phyloP scores from a whole-genome alignment of 2,329 filamentous ascomycete species.

The Aureobasidium sp. region DNA sequence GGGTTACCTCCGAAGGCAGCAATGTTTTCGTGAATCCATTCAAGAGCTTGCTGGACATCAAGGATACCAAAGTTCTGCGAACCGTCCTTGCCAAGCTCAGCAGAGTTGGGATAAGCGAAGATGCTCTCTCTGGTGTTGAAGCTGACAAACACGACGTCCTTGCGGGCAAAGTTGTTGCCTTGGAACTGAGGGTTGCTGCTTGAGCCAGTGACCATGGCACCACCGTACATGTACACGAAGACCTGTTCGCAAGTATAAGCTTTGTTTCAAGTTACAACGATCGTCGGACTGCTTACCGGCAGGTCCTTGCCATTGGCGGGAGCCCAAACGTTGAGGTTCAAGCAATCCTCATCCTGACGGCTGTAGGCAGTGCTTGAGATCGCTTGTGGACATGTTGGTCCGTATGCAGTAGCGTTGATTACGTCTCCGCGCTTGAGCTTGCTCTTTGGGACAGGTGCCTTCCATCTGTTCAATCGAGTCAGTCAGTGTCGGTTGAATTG shows the following conservation, averaged over 20 bases:
- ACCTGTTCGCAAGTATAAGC: background rate
- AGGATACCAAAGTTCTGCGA: conserved; percentile 16
- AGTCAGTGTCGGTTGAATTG: background rate
- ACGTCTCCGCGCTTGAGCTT: background rate
- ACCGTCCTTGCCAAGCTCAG: conserved; percentile 6
- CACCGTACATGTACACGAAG: conserved; percentile 16
- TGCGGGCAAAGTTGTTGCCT: conserved; percentile 13
- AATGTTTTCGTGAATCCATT: conserved; percentile 14
- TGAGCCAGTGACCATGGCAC: conserved; percentile 16
- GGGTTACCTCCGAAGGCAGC: conserved; percentile 14
- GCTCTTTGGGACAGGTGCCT: conserved; percentile 21
- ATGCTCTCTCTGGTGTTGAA: conserved; percentile 16
- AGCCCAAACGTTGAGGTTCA: conserved; percentile 16
- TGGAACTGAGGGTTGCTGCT: conserved; percentile 25
- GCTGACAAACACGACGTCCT: conserved; percentile 13
- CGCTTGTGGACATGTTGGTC: conserved; percentile 20
- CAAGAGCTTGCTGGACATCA: conserved; percentile 5
- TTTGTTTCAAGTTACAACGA: background rate
- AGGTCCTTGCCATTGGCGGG: background rate
- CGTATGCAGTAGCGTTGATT: conserved; percentile 6
- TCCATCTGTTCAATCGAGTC: conserved; percentile 22
- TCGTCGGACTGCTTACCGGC: background rate
- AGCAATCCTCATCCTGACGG: conserved; percentile 15
- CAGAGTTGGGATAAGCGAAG: conserved; percentile 12
- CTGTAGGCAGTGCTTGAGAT: conserved; percentile 21